Evolutionary conservation across 1,139 yeast genomes (phyloP), one percentile per base, ranked within the genome.

Genomic region (Saccharomycopsis hybrid): DNA sequence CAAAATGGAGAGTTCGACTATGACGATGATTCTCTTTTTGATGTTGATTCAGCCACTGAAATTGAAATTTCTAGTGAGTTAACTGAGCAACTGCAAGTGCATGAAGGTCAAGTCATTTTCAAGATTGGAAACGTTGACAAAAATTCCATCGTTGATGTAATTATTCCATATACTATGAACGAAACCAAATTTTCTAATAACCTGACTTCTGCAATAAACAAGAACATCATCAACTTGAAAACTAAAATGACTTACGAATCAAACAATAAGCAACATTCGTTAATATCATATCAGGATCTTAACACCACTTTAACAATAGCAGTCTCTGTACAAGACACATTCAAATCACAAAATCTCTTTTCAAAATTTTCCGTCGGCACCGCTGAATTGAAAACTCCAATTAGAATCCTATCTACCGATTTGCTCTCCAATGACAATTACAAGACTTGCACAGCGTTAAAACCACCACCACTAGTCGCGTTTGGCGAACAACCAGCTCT

Each of bases 251-350:
- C 55, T 1, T 79, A 71, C 57, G 54, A 52, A 7, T 60, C 47
- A 5, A 57, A 52, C 2, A 53, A 41, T 41, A 50, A 53, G 3
- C 40, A 43, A 2, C 55, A 57, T 28, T 57, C 60, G 5, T 57
- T 59, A 55, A 50, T 59, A 1, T 53, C 67, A 2, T 63, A 62
- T 3, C 63, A 63, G 45, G 60, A 58, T 4, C 58, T 82, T 5
- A 82, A 81, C 53, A 73, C 80, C 3, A 68, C 79, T 1, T 67
- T 85, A 37, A 66, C 72, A 11, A 62, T 81, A 4, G 82, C 89
- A 0, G 90, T 85, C 1, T 77, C 86, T 2, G 94, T 85, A 1
- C 90, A 84, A 59, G 95, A 86, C 62, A 78, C 81, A 11, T 85
- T 85, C 66, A 77, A 76, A 52, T 62, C 74, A 1, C 65, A 73